Conservation (phyloP, 306 rosid genomes). For the Ammopiptanthus mongolicus region DNA sequence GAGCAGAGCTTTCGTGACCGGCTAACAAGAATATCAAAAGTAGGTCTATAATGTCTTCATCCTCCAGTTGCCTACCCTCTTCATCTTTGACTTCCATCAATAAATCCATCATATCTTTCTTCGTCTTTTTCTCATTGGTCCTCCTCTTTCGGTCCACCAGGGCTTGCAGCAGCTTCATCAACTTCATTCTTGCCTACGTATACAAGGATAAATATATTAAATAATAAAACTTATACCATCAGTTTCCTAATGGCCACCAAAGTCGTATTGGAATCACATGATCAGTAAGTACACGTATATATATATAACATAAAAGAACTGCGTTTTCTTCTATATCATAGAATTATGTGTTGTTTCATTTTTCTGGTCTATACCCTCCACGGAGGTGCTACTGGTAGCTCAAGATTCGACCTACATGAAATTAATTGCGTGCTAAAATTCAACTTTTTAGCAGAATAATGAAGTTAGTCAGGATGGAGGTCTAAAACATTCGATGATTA, state of each 20-base stretch:
- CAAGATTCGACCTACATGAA: not conserved
- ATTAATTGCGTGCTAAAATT: no score
- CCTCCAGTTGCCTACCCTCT: conserved; percentile 44
- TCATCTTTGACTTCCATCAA: conserved; percentile 67
- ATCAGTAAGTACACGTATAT: no score
- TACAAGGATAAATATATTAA: not conserved
- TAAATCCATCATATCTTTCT: conserved; percentile 51
- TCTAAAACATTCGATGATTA: no score
- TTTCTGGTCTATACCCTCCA: not conserved
- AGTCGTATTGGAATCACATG: not conserved
- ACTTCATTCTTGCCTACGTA: conserved; percentile 61
- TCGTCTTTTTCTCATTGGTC: conserved; percentile 13
- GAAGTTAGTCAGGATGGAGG: no score
- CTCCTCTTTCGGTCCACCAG: conserved; percentile 38
- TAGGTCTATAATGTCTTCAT: conserved; percentile 64
- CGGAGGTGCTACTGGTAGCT: not conserved
- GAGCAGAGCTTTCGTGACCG: conserved; percentile 85
- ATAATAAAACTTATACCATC: not conserved
- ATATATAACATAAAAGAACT: no score
- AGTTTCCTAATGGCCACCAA: not conserved
- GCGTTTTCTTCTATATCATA: not conserved
- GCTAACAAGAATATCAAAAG: conserved; percentile 70
- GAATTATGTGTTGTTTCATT: not conserved
- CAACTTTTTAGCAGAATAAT: no score
- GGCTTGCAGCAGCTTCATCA: conserved; percentile 42